A percentile compares a stretch with the other conserved stretches of the same genome.
phyloP scores from a whole-genome alignment of 192 early-diverging fungal species.

The Mortierella hygrophila region DNA sequence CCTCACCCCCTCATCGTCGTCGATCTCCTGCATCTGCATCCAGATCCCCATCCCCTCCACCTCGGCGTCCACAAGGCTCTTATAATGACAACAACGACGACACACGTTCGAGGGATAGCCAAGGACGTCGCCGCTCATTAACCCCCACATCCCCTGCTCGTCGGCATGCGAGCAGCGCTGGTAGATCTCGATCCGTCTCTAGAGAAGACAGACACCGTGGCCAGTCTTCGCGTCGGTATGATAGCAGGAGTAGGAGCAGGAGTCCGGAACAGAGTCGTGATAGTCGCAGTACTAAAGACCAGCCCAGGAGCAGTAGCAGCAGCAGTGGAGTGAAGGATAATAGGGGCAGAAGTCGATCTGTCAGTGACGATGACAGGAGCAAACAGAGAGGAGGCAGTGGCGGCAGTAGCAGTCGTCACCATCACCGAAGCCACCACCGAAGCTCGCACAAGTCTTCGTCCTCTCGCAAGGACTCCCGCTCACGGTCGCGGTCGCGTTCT shows the following conservation, averaged over 20 bases:
- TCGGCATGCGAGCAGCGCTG: background rate
- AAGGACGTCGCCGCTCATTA: background rate
- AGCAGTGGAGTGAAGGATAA: background rate
- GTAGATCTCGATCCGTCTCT: background rate
- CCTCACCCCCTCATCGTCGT: conserved; percentile 6
- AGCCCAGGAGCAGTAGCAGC: background rate
- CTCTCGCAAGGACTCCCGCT: conserved; percentile 3
- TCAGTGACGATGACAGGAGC: background rate
- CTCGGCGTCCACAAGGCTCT: background rate
- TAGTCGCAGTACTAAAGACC: conserved; percentile 5
- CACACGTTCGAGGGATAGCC: background rate
- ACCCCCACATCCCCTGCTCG: background rate
- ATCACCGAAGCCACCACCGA: conserved; percentile 1
- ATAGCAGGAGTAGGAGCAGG: conserved; percentile 30
- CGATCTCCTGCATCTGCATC: background rate
- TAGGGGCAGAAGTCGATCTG: background rate
- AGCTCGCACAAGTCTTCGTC: conserved; percentile 10
- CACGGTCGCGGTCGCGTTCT: conserved; percentile 12
- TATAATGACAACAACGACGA: background rate
- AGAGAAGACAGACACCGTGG: background rate
- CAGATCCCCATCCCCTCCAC: background rate
- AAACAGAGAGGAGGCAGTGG: background rate
- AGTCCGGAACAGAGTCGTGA: background rate
- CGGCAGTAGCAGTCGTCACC: conserved; percentile 9
- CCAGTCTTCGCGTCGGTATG: background rate